Evolutionary conservation across 352 stramenopile species (phyloP).

Genomic region (Pythium plurisporium): DNA sequence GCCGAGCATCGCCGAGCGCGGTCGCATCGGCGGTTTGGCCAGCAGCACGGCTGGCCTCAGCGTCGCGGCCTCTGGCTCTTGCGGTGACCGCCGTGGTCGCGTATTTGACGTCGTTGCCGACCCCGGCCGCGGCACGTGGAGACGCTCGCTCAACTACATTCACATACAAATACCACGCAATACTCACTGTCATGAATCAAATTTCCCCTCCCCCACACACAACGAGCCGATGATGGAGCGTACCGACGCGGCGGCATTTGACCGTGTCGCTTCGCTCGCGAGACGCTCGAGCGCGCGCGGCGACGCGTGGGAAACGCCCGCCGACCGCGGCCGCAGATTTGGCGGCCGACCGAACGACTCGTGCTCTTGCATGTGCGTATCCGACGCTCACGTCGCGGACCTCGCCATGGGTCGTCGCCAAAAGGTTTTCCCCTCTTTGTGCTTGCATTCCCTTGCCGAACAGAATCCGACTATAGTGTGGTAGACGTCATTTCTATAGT

Average conservation of each 20-base stretch:
- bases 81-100: too few species aligned
- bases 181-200: too few species aligned
- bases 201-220: too few species aligned
- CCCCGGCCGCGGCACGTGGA: constrained; percentile 40
- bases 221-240: background rate
- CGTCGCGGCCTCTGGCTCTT: background rate
- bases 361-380: constrained; percentile 29
- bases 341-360: constrained; percentile 43
- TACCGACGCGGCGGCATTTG: constrained; percentile 1
- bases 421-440: background rate
- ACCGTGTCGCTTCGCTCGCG: constrained; percentile 10
- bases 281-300: constrained; percentile 24
- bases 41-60: constrained; percentile 12
- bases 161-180: background rate
- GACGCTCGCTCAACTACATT: constrained; percentile 41
- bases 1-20: constrained; percentile 11
- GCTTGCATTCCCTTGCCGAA: background rate
- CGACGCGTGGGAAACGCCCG: constrained; percentile 17
- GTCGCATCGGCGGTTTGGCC: constrained; percentile 19
- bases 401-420: too few species aligned
- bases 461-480: too few species aligned
- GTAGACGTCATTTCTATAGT: too few species aligned
- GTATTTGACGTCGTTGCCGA: constrained; percentile 11
- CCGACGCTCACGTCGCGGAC: too few species aligned
- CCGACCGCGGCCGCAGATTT: constrained; percentile 48